Percentiles rank a stretch among this genome's conserved stretches.
Evolutionary conservation across 2,329 filamentous ascomycete species (phyloP).

Genomic region (Talaromyces islandicus): DNA sequence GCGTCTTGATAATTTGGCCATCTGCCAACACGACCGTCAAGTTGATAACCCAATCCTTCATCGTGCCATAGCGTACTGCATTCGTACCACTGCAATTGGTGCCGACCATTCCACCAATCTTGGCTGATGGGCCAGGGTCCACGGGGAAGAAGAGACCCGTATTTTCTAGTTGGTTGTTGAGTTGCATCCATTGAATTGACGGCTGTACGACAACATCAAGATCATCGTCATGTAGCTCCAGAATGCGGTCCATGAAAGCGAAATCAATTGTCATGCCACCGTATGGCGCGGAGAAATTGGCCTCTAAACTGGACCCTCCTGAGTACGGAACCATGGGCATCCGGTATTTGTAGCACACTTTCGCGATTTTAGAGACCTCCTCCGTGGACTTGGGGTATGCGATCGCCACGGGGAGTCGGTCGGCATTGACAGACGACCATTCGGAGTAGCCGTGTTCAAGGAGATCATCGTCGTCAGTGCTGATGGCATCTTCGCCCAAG

Average conservation of each 20-base stretch:
- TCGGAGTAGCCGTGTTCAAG: slow-evolving; percentile 63
- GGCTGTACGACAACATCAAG: slow-evolving; percentile 93
- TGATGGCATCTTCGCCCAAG: slow-evolving; percentile 56
- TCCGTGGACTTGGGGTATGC: slow-evolving; percentile 60
- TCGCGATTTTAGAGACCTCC: slow-evolving; percentile 59
- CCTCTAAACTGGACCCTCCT: slow-evolving; percentile 79
- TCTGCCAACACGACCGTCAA: slow-evolving; percentile 66
- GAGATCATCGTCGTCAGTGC: slow-evolving; percentile 59
- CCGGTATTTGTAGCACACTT: slow-evolving; percentile 69
- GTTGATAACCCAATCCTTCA: slow-evolving; percentile 71
- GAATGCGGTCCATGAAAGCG: slow-evolving; percentile 73
- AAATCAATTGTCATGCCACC: slow-evolving; percentile 90
- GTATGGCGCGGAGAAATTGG: slow-evolving; percentile 80
- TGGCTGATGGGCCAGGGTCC: slow-evolving; percentile 67
- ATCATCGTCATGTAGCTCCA: slow-evolving; percentile 75
- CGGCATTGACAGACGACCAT: slow-evolving; percentile 64
- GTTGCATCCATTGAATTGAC: slow-evolving; percentile 82
- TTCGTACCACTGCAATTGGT: slow-evolving; percentile 63
- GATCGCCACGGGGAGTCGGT: slow-evolving; percentile 58
- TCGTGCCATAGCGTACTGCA: slow-evolving; percentile 62
- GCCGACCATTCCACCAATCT: slow-evolving; percentile 57
- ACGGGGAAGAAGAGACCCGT: slow-evolving; percentile 85
- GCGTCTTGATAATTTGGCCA: slow-evolving; percentile 63
- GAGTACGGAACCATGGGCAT: slow-evolving; percentile 85
- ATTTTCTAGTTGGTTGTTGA: slow-evolving; percentile 69